A percentile compares a stretch with the other conserved stretches of the same genome.
Conservation (phyloP, 257 asterid genomes). For the Jacaranda mimosifolia region DNA sequence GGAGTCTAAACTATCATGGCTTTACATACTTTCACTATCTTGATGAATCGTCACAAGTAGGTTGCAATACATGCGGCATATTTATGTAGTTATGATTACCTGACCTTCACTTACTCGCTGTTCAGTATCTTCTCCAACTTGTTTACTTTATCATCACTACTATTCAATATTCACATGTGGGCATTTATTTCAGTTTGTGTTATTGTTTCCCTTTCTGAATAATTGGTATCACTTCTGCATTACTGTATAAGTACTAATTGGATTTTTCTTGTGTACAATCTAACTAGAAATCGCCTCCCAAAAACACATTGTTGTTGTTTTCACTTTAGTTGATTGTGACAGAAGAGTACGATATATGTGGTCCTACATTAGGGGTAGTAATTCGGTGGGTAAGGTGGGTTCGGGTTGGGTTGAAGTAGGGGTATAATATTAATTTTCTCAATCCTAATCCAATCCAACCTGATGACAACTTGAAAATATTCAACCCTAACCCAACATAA, state of each 20-base stretch:
- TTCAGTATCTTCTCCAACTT: neutral
- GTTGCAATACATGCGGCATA: neutral
- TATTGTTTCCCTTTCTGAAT: too few species aligned
- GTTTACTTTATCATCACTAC: slow-evolving; percentile 5
- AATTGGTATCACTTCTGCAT: too few species aligned
- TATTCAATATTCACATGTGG: neutral
- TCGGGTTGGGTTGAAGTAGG: too few species aligned
- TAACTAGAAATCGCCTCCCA: neutral
- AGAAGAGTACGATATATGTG: neutral
- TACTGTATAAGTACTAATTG: neutral
- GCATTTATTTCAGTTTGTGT: neutral
- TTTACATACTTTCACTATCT: neutral
- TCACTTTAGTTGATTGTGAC: neutral
- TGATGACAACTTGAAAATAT: too few species aligned
- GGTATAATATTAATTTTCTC: too few species aligned
- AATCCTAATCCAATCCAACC: too few species aligned
- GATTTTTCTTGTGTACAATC: neutral
- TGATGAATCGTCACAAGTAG: slow-evolving; percentile 21
- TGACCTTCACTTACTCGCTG: slow-evolving; percentile 7
- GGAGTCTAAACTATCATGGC: neutral
- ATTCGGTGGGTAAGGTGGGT: too few species aligned
- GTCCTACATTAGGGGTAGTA: too few species aligned
- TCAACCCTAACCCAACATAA: too few species aligned
- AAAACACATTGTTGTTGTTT: neutral
- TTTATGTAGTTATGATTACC: slow-evolving; percentile 13